Evolutionary conservation across 177 flowering plant species (phyloP).

Genomic region (Vitis hybrid): DNA sequence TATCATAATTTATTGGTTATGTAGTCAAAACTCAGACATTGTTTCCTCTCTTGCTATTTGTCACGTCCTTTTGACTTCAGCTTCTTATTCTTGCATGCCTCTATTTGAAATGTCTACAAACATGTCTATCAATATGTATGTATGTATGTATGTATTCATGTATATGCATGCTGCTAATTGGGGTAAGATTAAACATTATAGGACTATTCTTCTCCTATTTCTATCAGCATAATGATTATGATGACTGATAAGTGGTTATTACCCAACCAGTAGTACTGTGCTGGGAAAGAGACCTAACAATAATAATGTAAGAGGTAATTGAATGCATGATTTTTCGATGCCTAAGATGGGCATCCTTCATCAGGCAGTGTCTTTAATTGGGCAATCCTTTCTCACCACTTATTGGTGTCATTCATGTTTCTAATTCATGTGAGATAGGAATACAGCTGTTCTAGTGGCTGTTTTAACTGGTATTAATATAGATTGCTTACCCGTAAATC

Average conservation of each 20-base stretch:
- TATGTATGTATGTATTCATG: neutral
- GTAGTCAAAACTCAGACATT: neutral
- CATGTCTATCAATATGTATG: neutral
- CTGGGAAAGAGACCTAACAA: neutral
- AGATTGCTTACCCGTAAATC: no score
- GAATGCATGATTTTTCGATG: neutral
- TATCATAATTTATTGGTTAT: constrained; percentile 17
- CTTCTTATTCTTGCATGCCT: neutral
- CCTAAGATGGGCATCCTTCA: neutral
- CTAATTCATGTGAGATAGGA: neutral
- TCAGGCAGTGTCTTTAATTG: neutral
- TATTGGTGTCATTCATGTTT: neutral
- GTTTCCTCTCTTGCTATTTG: neutral
- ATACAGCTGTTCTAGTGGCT: neutral
- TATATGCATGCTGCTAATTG: neutral
- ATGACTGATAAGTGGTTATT: neutral
- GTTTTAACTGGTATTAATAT: neutral
- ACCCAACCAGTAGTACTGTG: neutral
- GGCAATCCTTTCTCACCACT: neutral
- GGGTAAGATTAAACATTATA: neutral
- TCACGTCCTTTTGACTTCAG: neutral
- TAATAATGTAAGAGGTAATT: neutral
- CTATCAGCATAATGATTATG: neutral
- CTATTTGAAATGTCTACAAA: neutral
- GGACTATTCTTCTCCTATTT: neutral